Evolutionary conservation across 495 filamentous ascomycete genomes (phyloP).

Genomic region (Durotheca rogersii): DNA sequence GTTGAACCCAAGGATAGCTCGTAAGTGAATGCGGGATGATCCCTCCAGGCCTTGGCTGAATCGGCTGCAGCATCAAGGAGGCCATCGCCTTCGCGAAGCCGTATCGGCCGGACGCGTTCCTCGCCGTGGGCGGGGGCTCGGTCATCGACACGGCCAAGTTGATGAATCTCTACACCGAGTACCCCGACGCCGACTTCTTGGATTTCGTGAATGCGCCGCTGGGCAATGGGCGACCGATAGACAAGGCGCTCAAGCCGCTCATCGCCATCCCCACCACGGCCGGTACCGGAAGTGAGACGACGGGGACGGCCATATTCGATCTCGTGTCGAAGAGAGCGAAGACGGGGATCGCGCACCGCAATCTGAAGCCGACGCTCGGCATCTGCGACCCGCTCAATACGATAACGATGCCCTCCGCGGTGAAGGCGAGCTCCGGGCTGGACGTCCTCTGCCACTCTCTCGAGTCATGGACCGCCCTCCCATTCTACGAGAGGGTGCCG

Average conservation of each 20-base stretch:
- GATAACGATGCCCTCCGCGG: constrained; percentile 88
- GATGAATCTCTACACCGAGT: constrained; percentile 93
- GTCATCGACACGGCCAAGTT: constrained; percentile 98
- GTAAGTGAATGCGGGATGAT: constrained; percentile 46
- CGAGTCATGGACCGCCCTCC: constrained; percentile 96
- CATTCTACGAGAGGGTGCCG: constrained; percentile 79
- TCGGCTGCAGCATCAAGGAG: constrained; percentile 64
- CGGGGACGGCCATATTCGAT: constrained; percentile 97
- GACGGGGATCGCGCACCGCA: constrained; percentile 92
- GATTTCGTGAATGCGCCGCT: constrained; percentile 98
- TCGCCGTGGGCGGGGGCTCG: constrained; percentile 85
- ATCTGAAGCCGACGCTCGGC: constrained; percentile 91
- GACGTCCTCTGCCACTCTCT: constrained; percentile 93
- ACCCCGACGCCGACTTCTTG: constrained; percentile 84
- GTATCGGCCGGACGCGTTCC: constrained; percentile 79
- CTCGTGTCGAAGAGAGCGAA: constrained; percentile 84
- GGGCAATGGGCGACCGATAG: constrained; percentile 82
- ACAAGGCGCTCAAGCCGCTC: constrained; percentile 73
- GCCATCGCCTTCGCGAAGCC: constrained; percentile 82
- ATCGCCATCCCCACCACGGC: constrained; percentile 95
- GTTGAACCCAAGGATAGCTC: constrained; percentile 93
- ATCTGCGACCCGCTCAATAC: constrained; percentile 97
- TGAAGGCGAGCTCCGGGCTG: constrained; percentile 82
- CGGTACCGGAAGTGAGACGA: constrained; percentile 93
- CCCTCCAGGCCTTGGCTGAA: constrained; percentile 2